These are phyloP conservation scores for Emericellopsis terricola DNA, from an alignment of 495 filamentous ascomycete genomes.

Conservation along the genomic window DNA sequence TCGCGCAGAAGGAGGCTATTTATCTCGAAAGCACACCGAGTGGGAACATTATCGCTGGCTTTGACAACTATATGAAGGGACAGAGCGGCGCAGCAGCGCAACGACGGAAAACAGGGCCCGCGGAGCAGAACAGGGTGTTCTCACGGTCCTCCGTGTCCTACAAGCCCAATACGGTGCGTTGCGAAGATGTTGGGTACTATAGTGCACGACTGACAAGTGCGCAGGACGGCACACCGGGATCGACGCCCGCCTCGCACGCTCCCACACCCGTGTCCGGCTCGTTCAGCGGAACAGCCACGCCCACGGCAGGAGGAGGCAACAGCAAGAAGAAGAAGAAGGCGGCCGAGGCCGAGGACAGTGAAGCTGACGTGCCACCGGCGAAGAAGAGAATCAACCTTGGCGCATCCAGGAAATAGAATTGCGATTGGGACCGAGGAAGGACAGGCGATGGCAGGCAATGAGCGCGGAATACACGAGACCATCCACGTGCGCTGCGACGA, in stretches of 20 bases:
- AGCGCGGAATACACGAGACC: too few relatives aligned
- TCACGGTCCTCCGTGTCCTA: constrained; percentile 41
- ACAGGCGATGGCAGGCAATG: too few relatives aligned
- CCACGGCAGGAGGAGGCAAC: constrained; percentile 24
- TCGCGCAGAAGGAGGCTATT: constrained; percentile 62
- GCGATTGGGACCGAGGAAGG: too few relatives aligned
- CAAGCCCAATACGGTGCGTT: constrained; percentile 26
- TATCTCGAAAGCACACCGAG: constrained; percentile 82
- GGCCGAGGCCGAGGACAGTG: constrained; percentile 29
- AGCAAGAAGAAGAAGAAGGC: constrained; percentile 21
- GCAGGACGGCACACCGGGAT: constrained; percentile 21
- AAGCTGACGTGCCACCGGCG: constrained; percentile 23
- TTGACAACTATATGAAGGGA: constrained; percentile 95
- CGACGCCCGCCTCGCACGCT: constrained; percentile 19
- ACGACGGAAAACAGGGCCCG: constrained; percentile 29
- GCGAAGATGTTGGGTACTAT: too few relatives aligned
- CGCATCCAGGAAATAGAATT: constrained; percentile 27
- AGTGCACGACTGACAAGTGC: constrained; percentile 6
- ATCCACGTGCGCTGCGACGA: too few relatives aligned
- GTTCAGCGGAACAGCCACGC: constrained; percentile 22
- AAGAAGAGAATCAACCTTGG: constrained; percentile 38
- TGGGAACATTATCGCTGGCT: constrained; percentile 93
- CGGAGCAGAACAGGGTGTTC: constrained; percentile 37
- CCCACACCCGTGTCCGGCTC: constrained; percentile 30
- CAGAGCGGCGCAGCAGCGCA: constrained; percentile 25